Base-by-base conservation (phyloP, 2,329 filamentous ascomycete genomes). In the Hypoxylon sp. region DNA sequence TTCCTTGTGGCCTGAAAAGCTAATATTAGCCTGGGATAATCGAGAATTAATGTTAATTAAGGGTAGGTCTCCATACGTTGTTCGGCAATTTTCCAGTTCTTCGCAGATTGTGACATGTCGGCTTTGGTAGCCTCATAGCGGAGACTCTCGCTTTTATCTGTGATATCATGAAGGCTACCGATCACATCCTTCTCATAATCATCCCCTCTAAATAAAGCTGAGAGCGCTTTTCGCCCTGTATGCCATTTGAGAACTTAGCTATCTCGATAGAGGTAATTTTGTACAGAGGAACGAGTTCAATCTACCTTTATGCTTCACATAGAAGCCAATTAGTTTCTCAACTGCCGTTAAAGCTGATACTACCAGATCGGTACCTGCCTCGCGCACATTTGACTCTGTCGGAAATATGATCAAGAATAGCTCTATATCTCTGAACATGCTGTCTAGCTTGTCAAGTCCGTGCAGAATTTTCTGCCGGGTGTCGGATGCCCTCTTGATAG, bases 271-370 rank as follows among this genome's bases (percentile, higher is more conserved):
- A 21, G 11, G 7, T 36, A 23, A 9, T 52, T 36, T 13, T 38
- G 28, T 10, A 11, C 11, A 28, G 9, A 36, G 5, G 17, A 7
- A 7, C 17, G 17, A 25, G 11, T 19, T 21, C 36, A 5, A 48
- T 43, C 14, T n/a, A 49, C 53, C 53, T 28, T 21, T 48, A n/a
- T 30, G 53, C 10, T 58, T 58, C 7, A 58, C 43, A 28, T 58
- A 58, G 41, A 58, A 58, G 3, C 53, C 53, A 48, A 58, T 58
- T 9, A 58, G 11, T 48, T 21, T 58, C 13, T 58, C 53, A 17
- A 38, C 53, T 13, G 53, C 43, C 19, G 21, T 19, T 30, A 30
- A 30, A 30, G 28, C 28, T 9, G 28, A 30, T 1, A 30, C 28
- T 30, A 30, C 28, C 28, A 30, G 28, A 2, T 30, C 28, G 7